Conservation (phyloP, 2,329 filamentous ascomycete species). For the Phialemonium atrogriseum region DNA sequence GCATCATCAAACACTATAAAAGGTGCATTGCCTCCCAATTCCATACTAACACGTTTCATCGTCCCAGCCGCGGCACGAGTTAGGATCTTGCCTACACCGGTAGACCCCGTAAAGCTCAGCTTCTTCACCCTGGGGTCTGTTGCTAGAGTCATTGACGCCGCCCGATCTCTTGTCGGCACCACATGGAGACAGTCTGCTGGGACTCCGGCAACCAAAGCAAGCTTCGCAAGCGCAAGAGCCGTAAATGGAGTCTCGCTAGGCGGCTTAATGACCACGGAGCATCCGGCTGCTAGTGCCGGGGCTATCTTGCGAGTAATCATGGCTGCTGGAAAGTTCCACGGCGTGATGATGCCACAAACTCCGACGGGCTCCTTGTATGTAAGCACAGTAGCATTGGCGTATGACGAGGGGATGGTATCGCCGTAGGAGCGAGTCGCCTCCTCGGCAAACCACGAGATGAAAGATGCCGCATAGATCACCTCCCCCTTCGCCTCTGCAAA, state of each 20-base stretch:
- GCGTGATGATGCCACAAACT: constrained; percentile 53
- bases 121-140: constrained; percentile 44
- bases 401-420: constrained; percentile 47
- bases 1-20: constrained; percentile 61
- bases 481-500: constrained; percentile 46
- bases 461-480: constrained; percentile 41
- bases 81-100: constrained; percentile 53
- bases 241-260: constrained; percentile 43
- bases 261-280: constrained; percentile 50
- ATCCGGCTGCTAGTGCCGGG: constrained; percentile 58
- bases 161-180: constrained; percentile 51
- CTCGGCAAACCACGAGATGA: constrained; percentile 45
- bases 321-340: constrained; percentile 51
- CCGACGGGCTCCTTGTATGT: constrained; percentile 58
- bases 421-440: constrained; percentile 31
- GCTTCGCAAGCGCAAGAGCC: constrained; percentile 54
- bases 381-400: constrained; percentile 50
- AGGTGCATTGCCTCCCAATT: constrained; percentile 63
- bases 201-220: constrained; percentile 57
- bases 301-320: constrained; percentile 39
- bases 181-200: constrained; percentile 61
- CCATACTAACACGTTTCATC: constrained; percentile 59
- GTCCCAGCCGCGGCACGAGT: constrained; percentile 47
- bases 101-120: constrained; percentile 62
- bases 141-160: constrained; percentile 42